Evolutionary conservation across 192 early-diverging fungal genomes (phyloP).

Genomic region (Spizellomyces sp.): DNA sequence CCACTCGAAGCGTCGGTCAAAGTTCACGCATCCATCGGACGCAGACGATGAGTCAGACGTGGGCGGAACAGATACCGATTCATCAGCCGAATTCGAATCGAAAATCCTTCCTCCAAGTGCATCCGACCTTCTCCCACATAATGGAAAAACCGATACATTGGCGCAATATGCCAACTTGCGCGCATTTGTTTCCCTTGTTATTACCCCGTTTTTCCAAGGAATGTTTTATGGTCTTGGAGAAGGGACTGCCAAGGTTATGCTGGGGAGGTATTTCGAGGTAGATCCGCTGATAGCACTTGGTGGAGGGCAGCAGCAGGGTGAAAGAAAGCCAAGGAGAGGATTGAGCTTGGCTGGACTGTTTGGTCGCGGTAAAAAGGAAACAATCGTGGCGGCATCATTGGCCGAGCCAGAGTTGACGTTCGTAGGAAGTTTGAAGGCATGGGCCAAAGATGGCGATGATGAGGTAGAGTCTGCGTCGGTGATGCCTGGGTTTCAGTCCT

Average conservation of each 20-base stretch:
- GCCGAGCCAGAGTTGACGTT: too few species aligned
- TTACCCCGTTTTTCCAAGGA: slow-evolving; percentile 49
- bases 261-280: slow-evolving; percentile 49
- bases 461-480: too few species aligned
- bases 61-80: background rate
- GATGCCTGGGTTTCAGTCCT: too few species aligned
- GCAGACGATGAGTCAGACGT: background rate
- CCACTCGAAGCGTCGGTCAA: background rate
- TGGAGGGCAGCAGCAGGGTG: slow-evolving; percentile 12
- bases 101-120: background rate
- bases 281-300: slow-evolving; percentile 41
- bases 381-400: too few species aligned
- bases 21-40: background rate
- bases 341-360: slow-evolving; percentile 1
- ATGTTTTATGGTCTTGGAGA: slow-evolving; percentile 59
- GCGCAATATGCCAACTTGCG: slow-evolving; percentile 11
- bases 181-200: slow-evolving; percentile 26
- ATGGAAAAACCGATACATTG: background rate
- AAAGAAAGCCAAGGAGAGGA: background rate
- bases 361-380: background rate
- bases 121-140: background rate
- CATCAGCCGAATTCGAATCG: background rate
- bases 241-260: slow-evolving; percentile 47
- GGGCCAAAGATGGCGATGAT: too few species aligned
- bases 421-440: too few species aligned